Base-by-base conservation (phyloP, 1,284 basidiomycete genomes). In the Leccinum subfulvum region DNA sequence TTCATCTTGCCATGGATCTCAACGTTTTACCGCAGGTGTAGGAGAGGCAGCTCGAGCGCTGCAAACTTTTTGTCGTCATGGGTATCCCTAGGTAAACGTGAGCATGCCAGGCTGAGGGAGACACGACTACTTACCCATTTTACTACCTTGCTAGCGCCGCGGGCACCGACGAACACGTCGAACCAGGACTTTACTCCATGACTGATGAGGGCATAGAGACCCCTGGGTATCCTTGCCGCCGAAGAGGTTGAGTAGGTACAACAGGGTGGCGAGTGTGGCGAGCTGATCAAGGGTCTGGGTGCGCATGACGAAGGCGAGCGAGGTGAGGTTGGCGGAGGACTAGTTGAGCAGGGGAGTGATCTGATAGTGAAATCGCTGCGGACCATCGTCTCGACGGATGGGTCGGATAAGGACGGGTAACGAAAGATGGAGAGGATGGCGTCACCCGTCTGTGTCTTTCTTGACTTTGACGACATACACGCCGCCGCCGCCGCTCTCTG, bases 101-200 rank as follows among this genome's bases (percentile, higher is more conserved):
- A 66, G 65, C 56, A 4, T 35, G 37, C 35, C 41, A 52, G 33
- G 18, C 41, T n/a, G 16, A 13, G 10, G 23, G 57, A 13, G 37
- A 44, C 4, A 26, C 10, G 54, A 13, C 37, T 39, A 74, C 85
- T 66, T 66, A 87, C 91, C 95, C 88, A 96, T 92, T 78, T 95
- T 94, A 56, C 85, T 85, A 70, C 93, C 74, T 94, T 94, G 39
- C 84, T 86, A 59, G 84, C 82, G n/a, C 85, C 86, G 51, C 87
- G 80, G 16, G 87, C 79, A 3, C 90, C 90, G 33, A 98, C 94
- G 71, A 97, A 98, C 11, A 95, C 95, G 76, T 99, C 96, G 71
- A 99, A 98, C 90, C 95, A 98, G 0, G 97, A 95, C 66, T 98
- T 96, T 56, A 98, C 95, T 71, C 95, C 97, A 26, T 26, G 23